Evolutionary conservation across 1,139 yeast genomes (phyloP).

Genomic region (Lodderomyces pseudojiufengensis): DNA sequence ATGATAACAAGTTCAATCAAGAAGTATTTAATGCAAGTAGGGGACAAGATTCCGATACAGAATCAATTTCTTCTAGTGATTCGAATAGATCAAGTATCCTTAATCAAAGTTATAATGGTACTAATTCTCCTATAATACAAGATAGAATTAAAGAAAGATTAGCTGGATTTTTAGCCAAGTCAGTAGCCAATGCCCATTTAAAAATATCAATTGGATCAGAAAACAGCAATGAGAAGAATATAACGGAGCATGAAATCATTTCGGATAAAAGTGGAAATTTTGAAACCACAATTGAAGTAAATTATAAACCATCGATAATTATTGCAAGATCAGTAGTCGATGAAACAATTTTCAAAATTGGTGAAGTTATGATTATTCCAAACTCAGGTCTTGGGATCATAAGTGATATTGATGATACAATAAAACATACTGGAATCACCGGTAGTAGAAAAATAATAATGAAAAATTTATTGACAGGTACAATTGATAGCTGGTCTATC

Average conservation of each 20-base stretch:
- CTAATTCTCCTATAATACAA: conserved; percentile 2
- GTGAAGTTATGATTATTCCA: conserved; percentile 41
- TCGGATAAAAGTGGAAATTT: conserved; percentile 66
- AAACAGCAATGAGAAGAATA: conserved; percentile 14
- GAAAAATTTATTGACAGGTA: conserved; percentile 68
- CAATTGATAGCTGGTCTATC: conserved; percentile 61
- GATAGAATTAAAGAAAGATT: conserved; percentile 49
- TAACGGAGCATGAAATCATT: conserved; percentile 24
- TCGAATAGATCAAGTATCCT: conserved; percentile 4
- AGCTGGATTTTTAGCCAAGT: conserved; percentile 56
- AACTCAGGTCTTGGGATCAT: conserved; percentile 66
- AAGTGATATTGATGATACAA: conserved; percentile 93
- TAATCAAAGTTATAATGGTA: too few species aligned
- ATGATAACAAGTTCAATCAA: conserved; percentile 24
- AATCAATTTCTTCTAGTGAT: conserved; percentile 16
- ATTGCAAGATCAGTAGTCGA: conserved; percentile 39
- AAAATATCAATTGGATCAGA: conserved; percentile 50
- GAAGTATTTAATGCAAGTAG: conserved; percentile 21
- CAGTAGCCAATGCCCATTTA: conserved; percentile 53
- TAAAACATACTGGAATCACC: conserved; percentile 83
- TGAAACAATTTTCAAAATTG: conserved; percentile 44
- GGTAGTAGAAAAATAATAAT: conserved; percentile 83
- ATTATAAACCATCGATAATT: conserved; percentile 53
- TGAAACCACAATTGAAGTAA: conserved; percentile 43
- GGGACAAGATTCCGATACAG: conserved; percentile 15